phyloP scores from a whole-genome alignment of 371 early-diverging fungal genomes.

The Batkoa obscura region DNA sequence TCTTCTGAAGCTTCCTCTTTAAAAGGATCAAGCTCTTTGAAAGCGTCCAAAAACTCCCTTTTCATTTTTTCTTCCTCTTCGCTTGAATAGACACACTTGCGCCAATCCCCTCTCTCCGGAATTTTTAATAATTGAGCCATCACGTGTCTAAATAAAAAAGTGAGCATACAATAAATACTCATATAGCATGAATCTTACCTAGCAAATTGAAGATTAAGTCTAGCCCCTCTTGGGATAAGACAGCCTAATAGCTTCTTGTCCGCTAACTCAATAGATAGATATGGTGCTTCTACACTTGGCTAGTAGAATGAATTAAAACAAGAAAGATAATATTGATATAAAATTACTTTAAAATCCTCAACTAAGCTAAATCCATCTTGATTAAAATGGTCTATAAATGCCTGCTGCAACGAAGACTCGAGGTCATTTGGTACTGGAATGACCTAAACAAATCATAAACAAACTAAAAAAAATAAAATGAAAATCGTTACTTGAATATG shows the following conservation, averaged over 20 bases:
- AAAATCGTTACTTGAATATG: slow-evolving; percentile 40
- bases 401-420: slow-evolving; percentile 10
- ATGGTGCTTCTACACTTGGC: slow-evolving; percentile 22
- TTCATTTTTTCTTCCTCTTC: slow-evolving; percentile 37
- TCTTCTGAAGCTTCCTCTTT: background rate
- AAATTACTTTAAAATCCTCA: slow-evolving; percentile 4
- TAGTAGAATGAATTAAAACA: slow-evolving; percentile 17
- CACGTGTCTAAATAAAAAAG: slow-evolving; percentile 8
- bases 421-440: background rate
- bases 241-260: slow-evolving; percentile 23
- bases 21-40: slow-evolving; percentile 23
- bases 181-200: slow-evolving; percentile 12
- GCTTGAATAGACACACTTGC: slow-evolving; percentile 27
- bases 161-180: too few relatives aligned
- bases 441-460: slow-evolving; percentile 6
- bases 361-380: too few relatives aligned
- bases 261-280: slow-evolving; percentile 43
- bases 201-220: slow-evolving; percentile 52
- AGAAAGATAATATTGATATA: slow-evolving; percentile 16
- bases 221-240: slow-evolving; percentile 18
- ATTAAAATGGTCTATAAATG: slow-evolving; percentile 1
- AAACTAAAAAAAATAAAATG: slow-evolving; percentile 10
- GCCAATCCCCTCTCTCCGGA: slow-evolving; percentile 55
- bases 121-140: slow-evolving; percentile 32
- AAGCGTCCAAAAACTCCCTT: slow-evolving; percentile 26